phyloP scores from a whole-genome alignment of 148 eudicot species.

The Camellia japonica region DNA sequence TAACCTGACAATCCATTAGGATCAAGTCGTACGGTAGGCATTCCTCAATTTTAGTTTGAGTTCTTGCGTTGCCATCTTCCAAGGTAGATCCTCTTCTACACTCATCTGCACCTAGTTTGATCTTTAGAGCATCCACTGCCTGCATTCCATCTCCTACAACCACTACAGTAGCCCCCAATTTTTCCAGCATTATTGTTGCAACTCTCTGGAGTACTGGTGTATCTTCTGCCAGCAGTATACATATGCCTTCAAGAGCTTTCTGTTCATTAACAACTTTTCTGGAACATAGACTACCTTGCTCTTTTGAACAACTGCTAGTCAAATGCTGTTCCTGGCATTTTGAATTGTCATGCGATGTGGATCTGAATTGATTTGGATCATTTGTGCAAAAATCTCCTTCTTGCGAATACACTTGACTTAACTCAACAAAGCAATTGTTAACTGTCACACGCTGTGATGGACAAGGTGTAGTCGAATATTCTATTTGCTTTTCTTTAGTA shows the following conservation, averaged over 20 bases:
- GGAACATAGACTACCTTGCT: conserved; percentile 20
- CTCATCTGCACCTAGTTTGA: conserved; percentile 26
- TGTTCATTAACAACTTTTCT: conserved; percentile 35
- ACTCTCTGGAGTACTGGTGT: conserved; percentile 91
- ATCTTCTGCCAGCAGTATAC: conserved; percentile 87
- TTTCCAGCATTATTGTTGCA: conserved; percentile 91
- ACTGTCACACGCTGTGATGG: conserved; percentile 32
- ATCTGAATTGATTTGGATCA: not conserved
- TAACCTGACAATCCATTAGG: conserved; percentile 96
- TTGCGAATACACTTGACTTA: conserved; percentile 37
- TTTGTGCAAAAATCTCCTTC: conserved; percentile 17
- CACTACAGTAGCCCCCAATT: conserved; percentile 75
- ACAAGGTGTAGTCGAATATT: conserved; percentile 19
- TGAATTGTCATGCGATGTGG: conserved; percentile 3
- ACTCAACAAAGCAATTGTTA: conserved; percentile 40
- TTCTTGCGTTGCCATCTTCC: conserved; percentile 24
- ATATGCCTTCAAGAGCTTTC: conserved; percentile 56
- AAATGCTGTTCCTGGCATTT: conserved; percentile 16
- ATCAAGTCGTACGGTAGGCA: conserved; percentile 57
- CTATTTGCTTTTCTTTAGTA: conserved; percentile 25
- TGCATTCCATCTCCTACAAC: conserved; percentile 90
- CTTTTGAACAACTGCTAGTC: conserved; percentile 23
- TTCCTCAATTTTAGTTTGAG: conserved; percentile 17
- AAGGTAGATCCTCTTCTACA: conserved; percentile 22
- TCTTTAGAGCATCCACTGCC: conserved; percentile 67